Percentiles rank a stretch among this genome's conserved stretches.
phyloP scores from a whole-genome alignment of 306 rosid genomes.

The Malus fusca region DNA sequence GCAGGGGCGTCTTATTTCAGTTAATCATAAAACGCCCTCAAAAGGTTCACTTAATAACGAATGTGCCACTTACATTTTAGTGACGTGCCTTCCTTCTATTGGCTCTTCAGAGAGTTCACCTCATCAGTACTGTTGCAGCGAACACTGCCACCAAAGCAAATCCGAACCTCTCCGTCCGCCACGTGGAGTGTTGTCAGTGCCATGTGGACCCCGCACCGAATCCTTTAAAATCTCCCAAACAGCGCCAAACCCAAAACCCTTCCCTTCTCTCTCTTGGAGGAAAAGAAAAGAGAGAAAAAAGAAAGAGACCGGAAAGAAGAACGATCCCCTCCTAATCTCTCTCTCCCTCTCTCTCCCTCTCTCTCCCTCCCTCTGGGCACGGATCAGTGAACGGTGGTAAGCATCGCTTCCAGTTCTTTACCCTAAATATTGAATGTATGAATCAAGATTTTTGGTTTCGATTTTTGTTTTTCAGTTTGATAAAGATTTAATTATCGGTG shows the following conservation, averaged over 20 bases:
- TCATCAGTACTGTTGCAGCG: background rate
- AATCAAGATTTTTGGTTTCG: background rate
- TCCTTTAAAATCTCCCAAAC: conserved; percentile 16
- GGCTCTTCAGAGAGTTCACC: background rate
- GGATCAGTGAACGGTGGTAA: background rate
- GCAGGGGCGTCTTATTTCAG: too few species aligned
- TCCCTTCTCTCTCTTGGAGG: background rate
- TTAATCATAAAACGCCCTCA: too few species aligned
- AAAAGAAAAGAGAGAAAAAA: background rate
- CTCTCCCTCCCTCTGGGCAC: background rate
- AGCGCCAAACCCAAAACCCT: conserved; percentile 20
- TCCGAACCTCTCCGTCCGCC: background rate
- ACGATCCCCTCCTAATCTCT: background rate
- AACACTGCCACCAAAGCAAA: background rate
- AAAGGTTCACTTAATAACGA: background rate
- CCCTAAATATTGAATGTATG: background rate
- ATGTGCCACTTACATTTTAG: background rate
- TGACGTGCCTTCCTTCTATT: background rate
- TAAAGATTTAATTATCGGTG: background rate
- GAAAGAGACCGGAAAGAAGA: background rate
- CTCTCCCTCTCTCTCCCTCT: background rate
- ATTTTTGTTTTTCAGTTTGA: background rate
- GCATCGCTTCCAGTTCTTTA: background rate
- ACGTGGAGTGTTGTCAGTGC: background rate
- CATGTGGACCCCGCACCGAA: conserved; percentile 25